Evolutionary conservation across 2,329 filamentous ascomycete genomes (phyloP), one percentile per base, ranked within the genome.

Genomic region (Ascocoryne sarcoides): DNA sequence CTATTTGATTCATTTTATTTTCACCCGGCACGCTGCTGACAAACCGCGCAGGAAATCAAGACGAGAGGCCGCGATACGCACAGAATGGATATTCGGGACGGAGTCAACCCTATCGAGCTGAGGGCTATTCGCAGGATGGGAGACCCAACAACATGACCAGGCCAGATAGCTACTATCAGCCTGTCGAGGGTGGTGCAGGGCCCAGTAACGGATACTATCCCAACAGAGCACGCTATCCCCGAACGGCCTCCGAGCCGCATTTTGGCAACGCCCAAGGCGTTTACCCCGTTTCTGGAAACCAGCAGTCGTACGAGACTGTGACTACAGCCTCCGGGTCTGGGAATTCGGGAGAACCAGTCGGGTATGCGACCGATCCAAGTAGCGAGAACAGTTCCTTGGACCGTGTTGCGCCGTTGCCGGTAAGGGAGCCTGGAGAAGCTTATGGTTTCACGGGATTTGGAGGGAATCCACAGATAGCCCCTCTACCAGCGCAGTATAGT

Each of bases 301-400:
- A 59, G 29, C 52, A 52, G 30, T 92, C 86, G 2, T 85, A 90
- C 62, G 88, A 95, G 60, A 95, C 87, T 1, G 82, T 93, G 32
- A 83, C 83, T 28, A 87, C 84, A 10, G 82, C 81, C 44, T 78
- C 79, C 9, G 81, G 79, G 16, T 84, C 79, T 55, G 84, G 50
- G 36, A 83, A 76, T 51, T 77, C 81, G 48, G 78, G 68, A 39
- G 88, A 95, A 43, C 79, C 79, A 10, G 80, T 76, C 57, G 81
- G 79, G 41, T 89, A 92, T 61, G 81, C 82, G 49, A 94, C 87
- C 44, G 88, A 95, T 58, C 89, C 85, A 31, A 66, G 84, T 65
- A 95, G 88, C 58, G 84, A 95, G 58, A 94, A 94, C 65, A 93
- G 86, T 65, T 94, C 87, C 2, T 76, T 93, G 52, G 86, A 95